These are phyloP conservation scores for Kwoniella sp. DNA, from an alignment of 768 basidiomycete genomes.

Conservation along the genomic window DNA sequence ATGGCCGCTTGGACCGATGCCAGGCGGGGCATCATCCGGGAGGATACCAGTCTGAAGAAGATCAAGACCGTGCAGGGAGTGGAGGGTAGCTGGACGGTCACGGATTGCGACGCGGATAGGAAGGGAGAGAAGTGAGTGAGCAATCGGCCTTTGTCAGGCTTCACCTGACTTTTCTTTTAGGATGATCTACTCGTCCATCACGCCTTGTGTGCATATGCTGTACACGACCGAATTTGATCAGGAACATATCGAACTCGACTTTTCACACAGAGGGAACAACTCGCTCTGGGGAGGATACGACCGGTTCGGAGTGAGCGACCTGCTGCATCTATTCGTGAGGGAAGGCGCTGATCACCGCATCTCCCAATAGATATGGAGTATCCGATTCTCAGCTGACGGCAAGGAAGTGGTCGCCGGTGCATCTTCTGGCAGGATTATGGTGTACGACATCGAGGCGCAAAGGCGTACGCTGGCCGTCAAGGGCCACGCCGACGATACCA, in stretches of 20 bases:
- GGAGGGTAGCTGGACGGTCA: constrained; percentile 85
- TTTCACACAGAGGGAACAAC: constrained; percentile 15
- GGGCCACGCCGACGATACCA: constrained; percentile 86
- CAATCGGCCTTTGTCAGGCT: constrained; percentile 3
- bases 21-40: constrained; percentile 23
- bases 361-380: constrained; percentile 72
- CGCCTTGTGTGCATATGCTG: constrained; percentile 48
- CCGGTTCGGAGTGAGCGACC: constrained; percentile 49
- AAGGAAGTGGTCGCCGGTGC: constrained; percentile 93
- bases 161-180: constrained; percentile 53
- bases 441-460: constrained; percentile 83
- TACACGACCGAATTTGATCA: constrained; percentile 41
- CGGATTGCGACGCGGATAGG: constrained; percentile 84
- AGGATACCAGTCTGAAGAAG: constrained; percentile 47
- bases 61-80: constrained; percentile 65
- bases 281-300: constrained; percentile 27
- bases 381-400: constrained; percentile 92
- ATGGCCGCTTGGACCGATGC: constrained; percentile 48
- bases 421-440: constrained; percentile 53
- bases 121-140: constrained; percentile 58
- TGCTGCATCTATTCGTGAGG: constrained; percentile 57
- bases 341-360: constrained; percentile 55
- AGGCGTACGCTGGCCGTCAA: constrained; percentile 72
- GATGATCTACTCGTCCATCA: constrained; percentile 86
- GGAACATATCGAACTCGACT: constrained; percentile 43